Percentiles rank a stretch among this genome's conserved stretches.
These are phyloP conservation scores for Grigorovia transvaalensis DNA, from an alignment of 805 yeast genomes.

Conservation along the genomic window DNA sequence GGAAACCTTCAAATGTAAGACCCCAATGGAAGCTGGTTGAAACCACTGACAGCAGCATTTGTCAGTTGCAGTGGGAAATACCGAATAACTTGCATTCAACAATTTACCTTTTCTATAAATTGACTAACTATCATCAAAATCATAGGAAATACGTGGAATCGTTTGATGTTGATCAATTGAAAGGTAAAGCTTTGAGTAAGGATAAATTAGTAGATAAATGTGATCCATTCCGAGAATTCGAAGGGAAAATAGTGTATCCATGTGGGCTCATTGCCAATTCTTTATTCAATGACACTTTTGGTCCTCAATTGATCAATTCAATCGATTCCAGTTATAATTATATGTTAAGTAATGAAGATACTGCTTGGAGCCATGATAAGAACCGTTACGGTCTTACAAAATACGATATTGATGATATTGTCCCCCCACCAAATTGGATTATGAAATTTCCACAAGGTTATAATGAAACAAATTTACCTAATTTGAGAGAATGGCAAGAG, in stretches of 20 bases:
- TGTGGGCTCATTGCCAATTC: slow-evolving; percentile 80
- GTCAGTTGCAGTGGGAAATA: slow-evolving; percentile 59
- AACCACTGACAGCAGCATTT: slow-evolving; percentile 32
- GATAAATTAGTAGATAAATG: slow-evolving; percentile 37
- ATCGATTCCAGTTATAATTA: slow-evolving; percentile 27
- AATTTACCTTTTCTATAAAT: slow-evolving; percentile 65
- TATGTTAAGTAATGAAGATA: slow-evolving; percentile 38
- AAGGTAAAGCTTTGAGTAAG: slow-evolving; percentile 56
- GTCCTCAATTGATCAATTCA: slow-evolving; percentile 34
- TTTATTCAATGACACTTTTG: slow-evolving; percentile 64
- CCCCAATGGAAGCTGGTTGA: slow-evolving; percentile 57
- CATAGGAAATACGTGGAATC: slow-evolving; percentile 89
- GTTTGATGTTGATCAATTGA: slow-evolving; percentile 67
- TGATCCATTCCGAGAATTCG: slow-evolving; percentile 25
- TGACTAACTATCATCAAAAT: slow-evolving; percentile 88
- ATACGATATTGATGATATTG: slow-evolving; percentile 49
- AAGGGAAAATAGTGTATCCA: slow-evolving; percentile 47
- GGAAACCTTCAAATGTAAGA: slow-evolving; percentile 21
- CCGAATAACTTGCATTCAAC: slow-evolving; percentile 65
- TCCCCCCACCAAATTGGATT: slow-evolving; percentile 79
- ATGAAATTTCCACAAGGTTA: slow-evolving; percentile 64
- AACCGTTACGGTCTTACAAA: slow-evolving; percentile 52
- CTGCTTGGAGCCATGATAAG: slow-evolving; percentile 63
- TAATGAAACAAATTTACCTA: slow-evolving; percentile 57
- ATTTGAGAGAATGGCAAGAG: slow-evolving; percentile 53